These are phyloP conservation scores for Reticulascus tulasneorum DNA, from an alignment of 2,329 filamentous ascomycete species.

Conservation along the genomic window DNA sequence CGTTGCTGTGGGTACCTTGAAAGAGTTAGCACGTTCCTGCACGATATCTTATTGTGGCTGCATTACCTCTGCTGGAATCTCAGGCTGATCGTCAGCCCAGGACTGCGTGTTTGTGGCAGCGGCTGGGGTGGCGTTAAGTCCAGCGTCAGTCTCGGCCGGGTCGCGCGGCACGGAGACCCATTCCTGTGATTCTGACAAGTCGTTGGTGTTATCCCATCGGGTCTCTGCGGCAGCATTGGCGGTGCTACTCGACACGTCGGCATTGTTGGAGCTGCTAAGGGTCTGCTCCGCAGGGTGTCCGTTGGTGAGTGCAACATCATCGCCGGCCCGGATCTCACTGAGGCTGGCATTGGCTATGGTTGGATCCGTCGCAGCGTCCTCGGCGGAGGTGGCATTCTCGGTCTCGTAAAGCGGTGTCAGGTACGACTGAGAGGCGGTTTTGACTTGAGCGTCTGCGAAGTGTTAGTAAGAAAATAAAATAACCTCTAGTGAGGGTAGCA, in stretches of 20 bases:
- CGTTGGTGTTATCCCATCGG: conserved; percentile 60
- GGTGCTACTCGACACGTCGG: conserved; percentile 46
- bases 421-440: conserved; percentile 51
- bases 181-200: conserved; percentile 50
- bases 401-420: conserved; percentile 34
- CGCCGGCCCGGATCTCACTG: conserved; percentile 59
- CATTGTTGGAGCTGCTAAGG: conserved; percentile 42
- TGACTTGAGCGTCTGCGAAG: conserved; percentile 52
- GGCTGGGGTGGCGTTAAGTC: conserved; percentile 57
- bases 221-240: conserved; percentile 60
- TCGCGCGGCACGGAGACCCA: conserved; percentile 66
- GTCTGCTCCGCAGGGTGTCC: conserved; percentile 36
- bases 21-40: conserved; percentile 2
- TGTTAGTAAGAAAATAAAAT: conserved; percentile 16
- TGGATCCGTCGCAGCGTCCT: conserved; percentile 51
- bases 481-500: conserved; percentile 12
- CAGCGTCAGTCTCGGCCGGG: conserved; percentile 68
- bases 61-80: conserved; percentile 41
- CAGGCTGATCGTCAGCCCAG: conserved; percentile 79
- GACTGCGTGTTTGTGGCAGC: conserved; percentile 55
- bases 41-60: no score
- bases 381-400: conserved; percentile 18
- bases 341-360: conserved; percentile 63
- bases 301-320: conserved; percentile 36
- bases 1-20: conserved; percentile 27